Conservation (phyloP, 2,329 filamentous ascomycete species). For the Peltaster fructicola region DNA sequence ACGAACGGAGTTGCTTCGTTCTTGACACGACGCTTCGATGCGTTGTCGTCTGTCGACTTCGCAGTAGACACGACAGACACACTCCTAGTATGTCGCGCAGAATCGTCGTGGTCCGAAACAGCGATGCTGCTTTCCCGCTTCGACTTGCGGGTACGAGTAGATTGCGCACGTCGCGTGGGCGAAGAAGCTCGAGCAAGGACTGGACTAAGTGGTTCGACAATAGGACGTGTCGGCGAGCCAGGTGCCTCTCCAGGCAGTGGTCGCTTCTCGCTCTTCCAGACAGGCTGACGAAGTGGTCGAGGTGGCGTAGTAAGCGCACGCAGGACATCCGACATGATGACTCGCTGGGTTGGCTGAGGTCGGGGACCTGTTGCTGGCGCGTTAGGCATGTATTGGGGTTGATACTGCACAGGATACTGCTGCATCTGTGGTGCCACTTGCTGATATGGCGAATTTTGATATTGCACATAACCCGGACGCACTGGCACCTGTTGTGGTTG, state of each 20-base stretch:
- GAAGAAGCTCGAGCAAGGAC: constrained; percentile 8
- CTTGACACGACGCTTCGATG: constrained; percentile 25
- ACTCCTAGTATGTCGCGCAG: constrained; percentile 28
- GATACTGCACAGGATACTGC: too few species aligned
- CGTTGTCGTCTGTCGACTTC: constrained; percentile 22
- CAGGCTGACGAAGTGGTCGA: constrained; percentile 6
- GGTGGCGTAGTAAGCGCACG: constrained; percentile 14
- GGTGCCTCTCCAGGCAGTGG: constrained; percentile 10
- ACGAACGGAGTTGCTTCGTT: constrained; percentile 29
- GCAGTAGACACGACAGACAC: constrained; percentile 27
- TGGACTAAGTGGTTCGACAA: constrained; percentile 19
- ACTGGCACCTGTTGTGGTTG: constrained; percentile 4
- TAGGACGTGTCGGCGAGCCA: constrained; percentile 9
- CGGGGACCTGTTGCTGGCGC: constrained; percentile 12
- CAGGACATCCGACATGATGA: constrained; percentile 11
- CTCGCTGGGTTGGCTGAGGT: constrained; percentile 7
- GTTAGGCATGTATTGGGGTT: constrained; percentile 5
- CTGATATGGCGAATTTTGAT: not conserved
- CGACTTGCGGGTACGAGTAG: not conserved
- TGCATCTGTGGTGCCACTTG: not conserved
- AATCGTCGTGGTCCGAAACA: constrained; percentile 29
- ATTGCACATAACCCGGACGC: too few species aligned
- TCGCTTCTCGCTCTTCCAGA: constrained; percentile 16
- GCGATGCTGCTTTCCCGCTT: constrained; percentile 22
- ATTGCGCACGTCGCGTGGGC: not conserved